phyloP scores from a whole-genome alignment of 2,329 filamentous ascomycete genomes.

The Cordyceps pruinosa region DNA sequence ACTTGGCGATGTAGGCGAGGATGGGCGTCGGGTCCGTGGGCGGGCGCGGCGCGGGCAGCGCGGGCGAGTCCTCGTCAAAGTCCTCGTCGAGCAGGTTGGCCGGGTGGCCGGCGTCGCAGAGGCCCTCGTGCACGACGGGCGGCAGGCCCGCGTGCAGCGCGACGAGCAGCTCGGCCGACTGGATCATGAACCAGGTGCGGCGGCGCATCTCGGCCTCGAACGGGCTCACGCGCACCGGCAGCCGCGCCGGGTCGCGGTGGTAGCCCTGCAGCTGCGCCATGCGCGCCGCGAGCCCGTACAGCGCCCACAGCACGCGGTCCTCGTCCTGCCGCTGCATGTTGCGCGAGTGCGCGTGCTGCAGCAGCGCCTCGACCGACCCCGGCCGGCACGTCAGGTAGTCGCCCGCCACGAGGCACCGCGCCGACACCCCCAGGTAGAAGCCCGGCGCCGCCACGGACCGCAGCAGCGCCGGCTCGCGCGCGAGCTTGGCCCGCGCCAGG shows the following conservation, averaged over 20 bases:
- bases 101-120: slow-evolving; percentile 40
- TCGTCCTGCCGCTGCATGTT: slow-evolving; percentile 35
- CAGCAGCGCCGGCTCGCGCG: slow-evolving; percentile 16
- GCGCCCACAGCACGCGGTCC: slow-evolving; percentile 39
- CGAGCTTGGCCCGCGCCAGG: slow-evolving; percentile 26
- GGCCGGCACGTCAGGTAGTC: slow-evolving; percentile 38
- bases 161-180: slow-evolving; percentile 41
- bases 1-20: slow-evolving; percentile 37
- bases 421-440: slow-evolving; percentile 31
- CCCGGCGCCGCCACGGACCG: slow-evolving; percentile 21
- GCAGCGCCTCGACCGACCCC: slow-evolving; percentile 42
- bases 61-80: slow-evolving; percentile 39
- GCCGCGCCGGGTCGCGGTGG: slow-evolving; percentile 39
- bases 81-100: slow-evolving; percentile 43
- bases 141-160: slow-evolving; percentile 49
- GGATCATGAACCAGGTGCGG: slow-evolving; percentile 40
- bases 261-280: slow-evolving; percentile 47
- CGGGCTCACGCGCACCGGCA: slow-evolving; percentile 34
- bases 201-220: slow-evolving; percentile 47
- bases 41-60: slow-evolving; percentile 36
- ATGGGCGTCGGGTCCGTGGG: slow-evolving; percentile 36
- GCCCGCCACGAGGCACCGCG: slow-evolving; percentile 41
- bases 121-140: slow-evolving; percentile 39
- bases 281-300: slow-evolving; percentile 39
- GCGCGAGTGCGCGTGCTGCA: slow-evolving; percentile 39